Conservation (phyloP, 2,329 filamentous ascomycete genomes). For the Fusarium compactum region DNA sequence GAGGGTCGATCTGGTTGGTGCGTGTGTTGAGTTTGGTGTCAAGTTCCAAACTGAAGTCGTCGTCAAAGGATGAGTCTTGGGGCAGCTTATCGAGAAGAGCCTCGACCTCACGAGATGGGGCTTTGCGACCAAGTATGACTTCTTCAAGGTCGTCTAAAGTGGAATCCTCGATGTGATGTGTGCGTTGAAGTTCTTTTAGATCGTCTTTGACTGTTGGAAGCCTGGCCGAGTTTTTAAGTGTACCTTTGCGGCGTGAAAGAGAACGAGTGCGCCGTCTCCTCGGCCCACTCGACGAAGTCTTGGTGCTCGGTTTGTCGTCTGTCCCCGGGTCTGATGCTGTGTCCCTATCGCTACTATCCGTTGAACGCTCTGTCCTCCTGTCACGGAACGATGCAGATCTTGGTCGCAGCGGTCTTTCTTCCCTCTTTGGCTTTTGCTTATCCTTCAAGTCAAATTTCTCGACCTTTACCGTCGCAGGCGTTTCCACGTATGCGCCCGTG, state of each 20-base stretch:
- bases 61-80: conserved; percentile 38
- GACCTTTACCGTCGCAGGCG: conserved; percentile 61
- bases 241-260: conserved; percentile 58
- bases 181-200: conserved; percentile 63
- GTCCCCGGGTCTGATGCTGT: conserved; percentile 51
- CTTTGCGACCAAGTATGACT: conserved; percentile 57
- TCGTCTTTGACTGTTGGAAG: conserved; percentile 68
- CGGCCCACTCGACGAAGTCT: conserved; percentile 41
- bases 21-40: conserved; percentile 45
- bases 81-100: conserved; percentile 45
- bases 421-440: conserved; percentile 33
- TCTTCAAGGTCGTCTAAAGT: conserved; percentile 70
- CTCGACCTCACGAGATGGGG: conserved; percentile 43
- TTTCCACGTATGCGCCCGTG: conserved; percentile 68
- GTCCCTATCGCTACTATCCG: conserved; percentile 45
- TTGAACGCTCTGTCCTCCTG: conserved; percentile 41
- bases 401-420: conserved; percentile 20
- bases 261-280: conserved; percentile 54
- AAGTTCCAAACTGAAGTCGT: conserved; percentile 44
- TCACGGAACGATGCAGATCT: conserved; percentile 43
- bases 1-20: conserved; percentile 39
- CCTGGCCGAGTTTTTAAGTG: conserved; percentile 65
- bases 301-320: conserved; percentile 42
- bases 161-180: conserved; percentile 68
- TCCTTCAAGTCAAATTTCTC: conserved; percentile 49